A percentile compares a stretch with the other conserved stretches of the same genome.
Conservation (phyloP, 495 filamentous ascomycete species). For the Viridothelium virens region DNA sequence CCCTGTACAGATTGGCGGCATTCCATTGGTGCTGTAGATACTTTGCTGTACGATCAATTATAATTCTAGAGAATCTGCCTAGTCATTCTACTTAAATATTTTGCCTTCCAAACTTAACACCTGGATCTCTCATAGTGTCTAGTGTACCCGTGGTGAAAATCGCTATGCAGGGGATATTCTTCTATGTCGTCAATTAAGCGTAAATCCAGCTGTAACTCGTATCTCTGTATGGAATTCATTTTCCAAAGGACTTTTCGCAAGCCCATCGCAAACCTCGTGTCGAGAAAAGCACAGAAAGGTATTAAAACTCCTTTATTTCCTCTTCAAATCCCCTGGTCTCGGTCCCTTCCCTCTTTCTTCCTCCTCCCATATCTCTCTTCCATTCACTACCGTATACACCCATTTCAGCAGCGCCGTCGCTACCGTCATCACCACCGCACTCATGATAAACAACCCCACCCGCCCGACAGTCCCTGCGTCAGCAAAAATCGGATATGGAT, state of each 20-base stretch:
- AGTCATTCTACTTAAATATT: not conserved
- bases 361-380: constrained; percentile 29
- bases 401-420: constrained; percentile 60
- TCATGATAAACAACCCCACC: constrained; percentile 57
- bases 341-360: constrained; percentile 13
- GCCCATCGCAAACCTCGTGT: no score
- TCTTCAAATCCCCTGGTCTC: constrained; percentile 14
- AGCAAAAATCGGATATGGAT: constrained; percentile 80
- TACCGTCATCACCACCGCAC: constrained; percentile 61
- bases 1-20: not conserved
- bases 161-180: not conserved
- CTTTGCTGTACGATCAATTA: not conserved
- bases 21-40: constrained; percentile 5
- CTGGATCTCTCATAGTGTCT: not conserved
- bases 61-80: not conserved
- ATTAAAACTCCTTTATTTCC: not conserved
- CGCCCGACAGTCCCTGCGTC: constrained; percentile 54
- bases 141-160: not conserved
- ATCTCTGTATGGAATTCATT: no score
- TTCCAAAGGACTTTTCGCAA: no score
- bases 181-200: not conserved
- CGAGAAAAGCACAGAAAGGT: no score
- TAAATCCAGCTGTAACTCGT: not conserved
- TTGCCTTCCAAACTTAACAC: not conserved
- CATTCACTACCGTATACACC: constrained; percentile 64